Conservation (phyloP, 2,329 filamentous ascomycete species). For the Clonostachys byssicola region DNA sequence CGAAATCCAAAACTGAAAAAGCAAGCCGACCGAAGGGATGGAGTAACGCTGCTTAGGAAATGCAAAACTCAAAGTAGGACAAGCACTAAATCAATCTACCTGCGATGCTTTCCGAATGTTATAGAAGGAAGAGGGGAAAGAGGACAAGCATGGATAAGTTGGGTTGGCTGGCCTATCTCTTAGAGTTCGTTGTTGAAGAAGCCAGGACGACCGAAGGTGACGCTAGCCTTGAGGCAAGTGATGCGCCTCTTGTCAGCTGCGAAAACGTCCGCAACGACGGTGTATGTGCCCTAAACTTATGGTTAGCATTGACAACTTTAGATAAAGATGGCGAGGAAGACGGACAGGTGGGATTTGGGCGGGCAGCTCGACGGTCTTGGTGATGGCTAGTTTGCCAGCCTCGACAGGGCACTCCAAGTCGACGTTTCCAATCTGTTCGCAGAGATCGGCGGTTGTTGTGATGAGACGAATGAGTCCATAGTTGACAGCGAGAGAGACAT, state of each 20-base stretch:
- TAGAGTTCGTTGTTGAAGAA: slow-evolving; percentile 37
- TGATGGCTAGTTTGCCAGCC: slow-evolving; percentile 68
- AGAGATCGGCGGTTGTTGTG: slow-evolving; percentile 76
- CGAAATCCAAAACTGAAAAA: neutral
- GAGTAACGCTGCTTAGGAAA: neutral
- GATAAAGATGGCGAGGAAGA: slow-evolving; percentile 10
- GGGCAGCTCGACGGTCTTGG: slow-evolving; percentile 81
- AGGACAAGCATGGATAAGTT: no score
- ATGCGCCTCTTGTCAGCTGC: slow-evolving; percentile 69
- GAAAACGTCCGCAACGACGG: slow-evolving; percentile 80
- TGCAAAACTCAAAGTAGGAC: neutral
- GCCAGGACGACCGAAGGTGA: slow-evolving; percentile 51
- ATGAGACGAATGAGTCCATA: slow-evolving; percentile 91
- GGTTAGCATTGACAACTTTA: neutral
- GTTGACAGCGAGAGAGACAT: slow-evolving; percentile 81
- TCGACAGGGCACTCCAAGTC: slow-evolving; percentile 86
- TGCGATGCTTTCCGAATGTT: no score
- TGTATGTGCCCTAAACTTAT: slow-evolving; percentile 72
- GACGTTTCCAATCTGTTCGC: slow-evolving; percentile 83
- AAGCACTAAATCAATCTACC: slow-evolving; percentile 1
- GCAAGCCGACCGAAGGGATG: neutral
- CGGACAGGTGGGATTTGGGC: slow-evolving; percentile 83
- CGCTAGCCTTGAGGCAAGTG: slow-evolving; percentile 78
- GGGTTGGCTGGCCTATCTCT: slow-evolving; percentile 1
- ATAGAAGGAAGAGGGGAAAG: no score